phyloP scores from a whole-genome alignment of 495 filamentous ascomycete species.

The Podospora pseudoanserina region DNA sequence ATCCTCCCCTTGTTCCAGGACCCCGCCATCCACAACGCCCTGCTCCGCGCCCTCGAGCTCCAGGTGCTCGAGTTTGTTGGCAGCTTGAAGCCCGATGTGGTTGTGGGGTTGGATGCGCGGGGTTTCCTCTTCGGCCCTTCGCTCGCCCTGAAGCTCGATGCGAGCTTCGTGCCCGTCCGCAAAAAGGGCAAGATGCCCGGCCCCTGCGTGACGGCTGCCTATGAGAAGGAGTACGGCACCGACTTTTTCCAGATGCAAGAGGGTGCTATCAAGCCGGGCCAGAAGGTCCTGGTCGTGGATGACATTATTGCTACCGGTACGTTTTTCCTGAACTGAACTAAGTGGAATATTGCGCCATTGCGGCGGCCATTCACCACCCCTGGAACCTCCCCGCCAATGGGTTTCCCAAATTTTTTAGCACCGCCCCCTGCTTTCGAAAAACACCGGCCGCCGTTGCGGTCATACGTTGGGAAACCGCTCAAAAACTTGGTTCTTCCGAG shows the following conservation, averaged over 20 bases:
- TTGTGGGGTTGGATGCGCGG: slow-evolving; percentile 89
- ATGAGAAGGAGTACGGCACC: slow-evolving; percentile 93
- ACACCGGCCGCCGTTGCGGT: not conserved
- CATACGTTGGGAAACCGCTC: slow-evolving; percentile 7
- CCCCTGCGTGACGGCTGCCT: slow-evolving; percentile 73
- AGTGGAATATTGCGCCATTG: slow-evolving; percentile 17
- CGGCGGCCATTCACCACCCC: slow-evolving; percentile 12
- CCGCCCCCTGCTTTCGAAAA: slow-evolving; percentile 2
- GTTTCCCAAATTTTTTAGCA: slow-evolving; percentile 2
- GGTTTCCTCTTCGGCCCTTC: slow-evolving; percentile 95
- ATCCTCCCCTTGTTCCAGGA: slow-evolving; percentile 94
- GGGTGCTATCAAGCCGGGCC: slow-evolving; percentile 76
- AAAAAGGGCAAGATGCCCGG: slow-evolving; percentile 97
- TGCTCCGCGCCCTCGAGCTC: slow-evolving; percentile 84
- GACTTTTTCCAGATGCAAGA: slow-evolving; percentile 96
- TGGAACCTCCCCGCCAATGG: slow-evolving; percentile 7
- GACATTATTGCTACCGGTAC: slow-evolving; percentile 98
- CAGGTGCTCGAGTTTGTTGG: slow-evolving; percentile 59
- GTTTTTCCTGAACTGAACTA: slow-evolving; percentile 25
- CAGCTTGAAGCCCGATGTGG: slow-evolving; percentile 67
- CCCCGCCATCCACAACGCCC: slow-evolving; percentile 65
- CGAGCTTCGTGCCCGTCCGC: slow-evolving; percentile 89
- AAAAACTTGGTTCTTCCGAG: not conserved
- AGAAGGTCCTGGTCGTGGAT: slow-evolving; percentile 89
- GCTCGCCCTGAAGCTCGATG: slow-evolving; percentile 77